These are phyloP conservation scores for Torulaspora globosa DNA, from an alignment of 1,139 yeast genomes.

Conservation along the genomic window DNA sequence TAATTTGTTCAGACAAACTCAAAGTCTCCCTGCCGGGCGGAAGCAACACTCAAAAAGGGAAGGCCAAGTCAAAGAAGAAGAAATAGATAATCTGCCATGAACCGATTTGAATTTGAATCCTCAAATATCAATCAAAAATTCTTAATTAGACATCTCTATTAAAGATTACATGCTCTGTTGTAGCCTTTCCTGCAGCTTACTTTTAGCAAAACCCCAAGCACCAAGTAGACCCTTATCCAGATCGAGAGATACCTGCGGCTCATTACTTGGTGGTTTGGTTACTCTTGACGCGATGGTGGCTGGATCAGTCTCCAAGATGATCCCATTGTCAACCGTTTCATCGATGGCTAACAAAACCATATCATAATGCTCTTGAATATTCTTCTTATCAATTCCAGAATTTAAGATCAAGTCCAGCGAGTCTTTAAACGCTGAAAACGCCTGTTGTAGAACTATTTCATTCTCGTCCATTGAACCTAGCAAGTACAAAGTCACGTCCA, in stretches of 20 bases:
- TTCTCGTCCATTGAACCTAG: constrained; percentile 79
- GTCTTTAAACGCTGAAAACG: constrained; percentile 73
- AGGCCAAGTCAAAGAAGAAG: constrained; percentile 15
- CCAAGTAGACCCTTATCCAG: constrained; percentile 83
- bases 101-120: too few relatives aligned
- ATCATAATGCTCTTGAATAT: constrained; percentile 80
- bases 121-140: neutral
- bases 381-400: constrained; percentile 71
- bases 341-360: constrained; percentile 81
- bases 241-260: constrained; percentile 66
- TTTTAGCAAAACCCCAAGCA: constrained; percentile 87
- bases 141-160: constrained; percentile 1
- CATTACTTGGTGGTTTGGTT: constrained; percentile 72
- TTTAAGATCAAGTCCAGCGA: constrained; percentile 74
- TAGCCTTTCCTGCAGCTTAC: constrained; percentile 78
- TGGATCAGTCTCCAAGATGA: constrained; percentile 85
- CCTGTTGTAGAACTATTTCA: constrained; percentile 76
- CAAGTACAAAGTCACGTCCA: constrained; percentile 68
- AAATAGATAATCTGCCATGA: constrained; percentile 4
- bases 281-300: constrained; percentile 84
- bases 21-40: constrained; percentile 43
- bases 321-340: constrained; percentile 89
- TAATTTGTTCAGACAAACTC: constrained; percentile 51
- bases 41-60: constrained; percentile 22
- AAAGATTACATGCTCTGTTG: constrained; percentile 54